Conservation (phyloP, 768 basidiomycete species). For the Naganishia randhawae region DNA sequence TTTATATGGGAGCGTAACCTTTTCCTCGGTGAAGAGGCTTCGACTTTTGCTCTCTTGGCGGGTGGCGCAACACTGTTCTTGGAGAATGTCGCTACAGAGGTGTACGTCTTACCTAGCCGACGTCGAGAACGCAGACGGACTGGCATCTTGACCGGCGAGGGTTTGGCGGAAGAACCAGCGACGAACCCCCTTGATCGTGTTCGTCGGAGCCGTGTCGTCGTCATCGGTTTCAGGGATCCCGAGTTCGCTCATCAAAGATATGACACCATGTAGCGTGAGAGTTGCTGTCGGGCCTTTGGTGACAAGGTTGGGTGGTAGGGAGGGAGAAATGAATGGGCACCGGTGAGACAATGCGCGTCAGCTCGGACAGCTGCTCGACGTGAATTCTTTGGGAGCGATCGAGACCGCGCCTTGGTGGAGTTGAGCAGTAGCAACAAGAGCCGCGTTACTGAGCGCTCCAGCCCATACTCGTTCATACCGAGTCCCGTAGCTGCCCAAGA, state of each 20-base stretch:
- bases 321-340: background rate
- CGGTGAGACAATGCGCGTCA: background rate
- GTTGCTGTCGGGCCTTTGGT: background rate
- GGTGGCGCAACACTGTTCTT: background rate
- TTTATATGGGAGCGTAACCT: background rate
- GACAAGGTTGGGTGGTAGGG: background rate
- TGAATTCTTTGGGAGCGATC: background rate
- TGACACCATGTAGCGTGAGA: background rate
- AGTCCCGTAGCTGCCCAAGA: no score
- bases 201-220: conserved; percentile 19
- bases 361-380: background rate
- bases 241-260: conserved; percentile 8
- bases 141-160: conserved; percentile 21
- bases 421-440: background rate
- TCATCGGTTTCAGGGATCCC: conserved; percentile 5
- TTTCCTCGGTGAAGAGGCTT: conserved; percentile 5
- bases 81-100: background rate
- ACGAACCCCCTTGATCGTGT: conserved; percentile 21
- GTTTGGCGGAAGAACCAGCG: conserved; percentile 19
- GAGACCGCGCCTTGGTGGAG: background rate
- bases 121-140: background rate
- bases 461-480: no score
- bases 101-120: conserved; percentile 11
- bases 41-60: conserved; percentile 9
- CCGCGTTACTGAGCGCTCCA: no score